Conservation (phyloP, 2,329 filamentous ascomycete genomes). For the Exutisphaerella laricina region DNA sequence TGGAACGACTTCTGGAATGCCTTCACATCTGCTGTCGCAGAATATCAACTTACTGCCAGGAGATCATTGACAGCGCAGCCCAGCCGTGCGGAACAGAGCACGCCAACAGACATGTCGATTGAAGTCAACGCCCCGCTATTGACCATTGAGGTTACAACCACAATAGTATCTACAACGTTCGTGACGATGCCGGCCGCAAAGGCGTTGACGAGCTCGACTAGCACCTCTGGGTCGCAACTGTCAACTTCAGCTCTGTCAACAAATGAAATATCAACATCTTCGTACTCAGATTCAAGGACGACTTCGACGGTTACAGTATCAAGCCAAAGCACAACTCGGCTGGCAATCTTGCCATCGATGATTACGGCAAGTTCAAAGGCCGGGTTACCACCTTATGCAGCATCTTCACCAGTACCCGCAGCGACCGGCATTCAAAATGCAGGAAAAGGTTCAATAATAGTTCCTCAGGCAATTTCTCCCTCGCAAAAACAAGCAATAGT, state of each 20-base stretch:
- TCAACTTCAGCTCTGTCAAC: neutral
- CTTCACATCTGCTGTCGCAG: neutral
- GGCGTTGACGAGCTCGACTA: neutral
- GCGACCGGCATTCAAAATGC: conserved; percentile 1
- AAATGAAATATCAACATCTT: neutral
- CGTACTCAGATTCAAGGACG: neutral
- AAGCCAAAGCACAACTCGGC: neutral
- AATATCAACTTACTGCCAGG: neutral
- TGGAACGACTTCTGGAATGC: conserved; percentile 7
- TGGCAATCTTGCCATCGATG: neutral
- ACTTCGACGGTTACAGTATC: neutral
- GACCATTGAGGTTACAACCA: conserved; percentile 5
- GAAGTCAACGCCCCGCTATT: neutral
- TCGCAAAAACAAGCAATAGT: conserved; percentile 27
- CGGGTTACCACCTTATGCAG: neutral
- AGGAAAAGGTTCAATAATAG: conserved; percentile 11
- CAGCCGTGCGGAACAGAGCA: neutral
- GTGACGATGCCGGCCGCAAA: conserved; percentile 1
- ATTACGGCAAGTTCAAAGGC: neutral
- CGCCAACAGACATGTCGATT: neutral
- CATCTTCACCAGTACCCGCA: neutral
- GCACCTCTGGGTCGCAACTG: neutral
- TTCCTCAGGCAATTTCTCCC: conserved; percentile 4
- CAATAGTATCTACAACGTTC: conserved; percentile 7
- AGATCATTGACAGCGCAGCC: neutral